Evolutionary conservation across 192 early-diverging fungal species (phyloP), one percentile per base, ranked within the genome.

Genomic region (Coemansia sp.): DNA sequence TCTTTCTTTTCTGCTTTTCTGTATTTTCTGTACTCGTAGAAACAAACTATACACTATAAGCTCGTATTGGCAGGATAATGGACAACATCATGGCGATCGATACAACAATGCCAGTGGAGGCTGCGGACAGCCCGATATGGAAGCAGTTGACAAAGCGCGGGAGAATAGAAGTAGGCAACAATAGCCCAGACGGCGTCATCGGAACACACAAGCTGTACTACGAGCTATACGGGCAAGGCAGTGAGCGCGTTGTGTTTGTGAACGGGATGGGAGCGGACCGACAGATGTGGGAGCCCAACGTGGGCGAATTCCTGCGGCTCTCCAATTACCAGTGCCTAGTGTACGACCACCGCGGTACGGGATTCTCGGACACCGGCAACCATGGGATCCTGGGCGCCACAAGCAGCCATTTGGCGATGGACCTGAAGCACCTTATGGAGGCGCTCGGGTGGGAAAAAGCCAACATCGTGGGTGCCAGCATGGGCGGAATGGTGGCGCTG

Each of bases 401-500:
- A 3, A 73, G 63, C 33, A 62, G 61, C 13, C 34, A 25, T 9
- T 36, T 72, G 84, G 88, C 53, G 81, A 84, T 15, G 64, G 93
- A 95, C 55, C 77, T 88, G 2, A 71, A 85, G 6, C 79, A 84
- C 2, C 72, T 95, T 36, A 65, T 93, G 63, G 71, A 84, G 23
- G 83, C 83, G 14, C 62, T 94, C 6, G 90, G 83, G 0, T 95
- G 93, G 93, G 79, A 49, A 4, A 61, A 62, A 32, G 82, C 90
- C n/a, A 87, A 90, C 68, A n/a, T 95, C 9, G 85, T 89, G 34
- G 93, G 93, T 20, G 81, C 89, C 19, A 91, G 89, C 6, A 95
- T 95, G 93, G 92, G 92, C 45, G 90, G 89, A 17, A 95, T 93
- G 93, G 88, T 95, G 42, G 73, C 89, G 0, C 82, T 89, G 42